Conservation (phyloP, 2,329 filamentous ascomycete genomes). For the Pestalotiopsis sp. region DNA sequence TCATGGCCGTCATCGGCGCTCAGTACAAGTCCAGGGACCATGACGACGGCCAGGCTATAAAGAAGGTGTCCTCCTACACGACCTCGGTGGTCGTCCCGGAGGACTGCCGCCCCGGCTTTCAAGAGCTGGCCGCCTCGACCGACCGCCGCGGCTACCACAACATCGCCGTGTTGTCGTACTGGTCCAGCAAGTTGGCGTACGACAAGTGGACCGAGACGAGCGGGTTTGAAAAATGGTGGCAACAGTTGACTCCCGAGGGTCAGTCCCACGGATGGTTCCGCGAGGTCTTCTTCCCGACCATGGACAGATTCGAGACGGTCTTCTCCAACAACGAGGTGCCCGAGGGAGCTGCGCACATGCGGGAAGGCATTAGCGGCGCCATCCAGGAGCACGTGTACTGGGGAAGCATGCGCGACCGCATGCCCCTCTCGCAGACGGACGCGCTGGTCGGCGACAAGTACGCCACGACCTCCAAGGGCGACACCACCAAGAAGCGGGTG, state of each 20-base stretch:
- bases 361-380: constrained; percentile 36
- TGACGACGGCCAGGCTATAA: not conserved
- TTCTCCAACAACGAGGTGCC: constrained; percentile 38
- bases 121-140: constrained; percentile 36
- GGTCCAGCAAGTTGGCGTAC: constrained; percentile 31
- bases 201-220: constrained; percentile 34
- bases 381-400: constrained; percentile 48
- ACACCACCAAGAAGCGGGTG: constrained; percentile 18
- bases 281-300: constrained; percentile 42
- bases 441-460: constrained; percentile 22
- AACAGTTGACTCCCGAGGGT: constrained; percentile 26
- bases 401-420: constrained; percentile 48
- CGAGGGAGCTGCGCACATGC: constrained; percentile 45
- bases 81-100: not conserved
- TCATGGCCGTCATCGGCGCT: constrained; percentile 11
- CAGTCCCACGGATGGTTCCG: constrained; percentile 41
- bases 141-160: constrained; percentile 36
- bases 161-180: constrained; percentile 40
- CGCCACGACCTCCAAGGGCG: not conserved
- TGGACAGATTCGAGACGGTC: constrained; percentile 47
- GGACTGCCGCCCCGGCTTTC: constrained; percentile 20
- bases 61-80: not conserved
- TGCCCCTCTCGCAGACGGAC: constrained; percentile 41
- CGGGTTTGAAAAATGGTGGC: constrained; percentile 43
- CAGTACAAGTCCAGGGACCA: not conserved